A percentile compares a stretch with the other conserved stretches of the same genome.
phyloP scores from a whole-genome alignment of 1,139 yeast species.

The Sugiyamaella grinbergsii region DNA sequence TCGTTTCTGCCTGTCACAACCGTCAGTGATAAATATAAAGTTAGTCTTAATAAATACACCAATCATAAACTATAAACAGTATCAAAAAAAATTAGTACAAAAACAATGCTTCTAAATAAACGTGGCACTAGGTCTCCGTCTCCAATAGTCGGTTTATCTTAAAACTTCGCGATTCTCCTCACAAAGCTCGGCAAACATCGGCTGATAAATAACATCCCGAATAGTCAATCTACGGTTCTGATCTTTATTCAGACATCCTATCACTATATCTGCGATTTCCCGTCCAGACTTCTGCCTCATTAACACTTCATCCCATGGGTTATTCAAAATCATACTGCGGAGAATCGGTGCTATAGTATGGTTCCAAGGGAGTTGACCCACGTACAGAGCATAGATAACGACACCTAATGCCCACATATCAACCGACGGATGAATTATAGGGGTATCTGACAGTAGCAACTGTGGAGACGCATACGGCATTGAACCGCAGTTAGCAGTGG shows the following conservation, averaged over 20 bases:
- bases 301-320: conserved; percentile 55
- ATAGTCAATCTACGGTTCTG: conserved; percentile 56
- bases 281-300: conserved; percentile 38
- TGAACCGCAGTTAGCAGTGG: conserved; percentile 62
- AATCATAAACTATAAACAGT: background rate
- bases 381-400: conserved; percentile 66
- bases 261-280: conserved; percentile 51
- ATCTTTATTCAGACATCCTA: conserved; percentile 58
- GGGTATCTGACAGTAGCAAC: conserved; percentile 63
- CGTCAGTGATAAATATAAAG: background rate
- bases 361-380: conserved; percentile 78
- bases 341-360: conserved; percentile 80
- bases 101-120: background rate
- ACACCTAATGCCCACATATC: conserved; percentile 95
- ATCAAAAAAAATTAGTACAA: background rate
- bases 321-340: conserved; percentile 70
- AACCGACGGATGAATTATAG: conserved; percentile 69
- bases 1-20: no score
- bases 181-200: conserved; percentile 10
- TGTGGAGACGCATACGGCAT: conserved; percentile 94
- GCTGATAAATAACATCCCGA: conserved; percentile 36
- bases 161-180: conserved; percentile 9
- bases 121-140: no score
- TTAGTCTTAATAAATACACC: background rate
- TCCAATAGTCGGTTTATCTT: no score